Evolutionary conservation across 2,329 filamentous ascomycete genomes (phyloP).

Genomic region (Aspergillus sp.): DNA sequence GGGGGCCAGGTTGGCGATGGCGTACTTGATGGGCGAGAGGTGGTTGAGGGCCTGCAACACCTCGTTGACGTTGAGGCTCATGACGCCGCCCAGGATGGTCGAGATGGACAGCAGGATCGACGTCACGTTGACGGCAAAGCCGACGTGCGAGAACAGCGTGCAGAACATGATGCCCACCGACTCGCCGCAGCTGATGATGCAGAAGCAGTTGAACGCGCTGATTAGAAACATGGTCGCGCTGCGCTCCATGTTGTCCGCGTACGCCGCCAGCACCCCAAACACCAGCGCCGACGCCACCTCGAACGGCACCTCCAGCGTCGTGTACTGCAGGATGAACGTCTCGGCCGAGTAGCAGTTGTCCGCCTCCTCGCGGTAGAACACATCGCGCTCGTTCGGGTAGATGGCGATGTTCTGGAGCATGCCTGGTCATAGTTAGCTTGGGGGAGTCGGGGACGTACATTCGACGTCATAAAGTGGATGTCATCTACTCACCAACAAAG

Average conservation of each 20-base stretch:
- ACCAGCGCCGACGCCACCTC: conserved; percentile 65
- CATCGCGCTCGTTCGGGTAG: conserved; percentile 69
- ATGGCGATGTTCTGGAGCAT: conserved; percentile 78
- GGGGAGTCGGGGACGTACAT: too few relatives aligned
- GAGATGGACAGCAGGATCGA: conserved; percentile 68
- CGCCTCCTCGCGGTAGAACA: conserved; percentile 74
- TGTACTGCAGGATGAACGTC: conserved; percentile 70
- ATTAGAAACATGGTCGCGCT: conserved; percentile 67
- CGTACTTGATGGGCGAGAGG: conserved; percentile 69
- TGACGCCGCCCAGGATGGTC: conserved; percentile 68
- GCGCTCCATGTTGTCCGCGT: conserved; percentile 65
- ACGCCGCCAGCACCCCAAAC: conserved; percentile 63
- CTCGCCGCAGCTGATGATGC: conserved; percentile 72
- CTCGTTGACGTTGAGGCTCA: conserved; percentile 67
- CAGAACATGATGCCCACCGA: conserved; percentile 78
- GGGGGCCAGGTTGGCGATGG: conserved; percentile 64
- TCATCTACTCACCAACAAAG: conserved; percentile 31
- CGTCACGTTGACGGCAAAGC: conserved; percentile 73
- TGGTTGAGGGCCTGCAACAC: conserved; percentile 70
- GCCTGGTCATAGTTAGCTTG: conserved; percentile 43
- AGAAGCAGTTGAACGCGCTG: conserved; percentile 67
- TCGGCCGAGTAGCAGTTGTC: conserved; percentile 71
- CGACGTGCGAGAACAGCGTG: conserved; percentile 70
- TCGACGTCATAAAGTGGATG: too few relatives aligned
- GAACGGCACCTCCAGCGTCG: conserved; percentile 68